Evolutionary conservation across 2,329 filamentous ascomycete genomes (phyloP), one percentile per base, ranked within the genome.

Genomic region (Paracamarosporium sp.): DNA sequence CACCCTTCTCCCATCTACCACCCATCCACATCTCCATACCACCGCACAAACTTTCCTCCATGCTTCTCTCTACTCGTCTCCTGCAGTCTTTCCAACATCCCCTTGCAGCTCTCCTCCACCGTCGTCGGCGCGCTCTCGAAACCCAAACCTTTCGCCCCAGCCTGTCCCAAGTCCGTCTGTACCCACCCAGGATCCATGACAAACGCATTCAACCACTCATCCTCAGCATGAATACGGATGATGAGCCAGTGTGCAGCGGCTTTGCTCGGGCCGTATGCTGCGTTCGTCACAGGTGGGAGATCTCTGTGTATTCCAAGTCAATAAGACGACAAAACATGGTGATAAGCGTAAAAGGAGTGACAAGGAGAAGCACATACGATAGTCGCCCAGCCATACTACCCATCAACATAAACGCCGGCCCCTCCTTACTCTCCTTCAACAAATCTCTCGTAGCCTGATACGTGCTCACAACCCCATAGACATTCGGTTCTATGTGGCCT

Each of bases 401-500:
- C 47, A 63, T 61, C 4, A 51, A 52, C 56, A 45, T 15, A n/a
- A 63, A 60, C 11, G 55, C 17, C 7, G 53, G 44, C 24, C 61
- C 13, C 8, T 45, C 22, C 8, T 45, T n/a, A 11, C 53, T 52
- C 33, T 63, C 58, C 40, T 57, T 47, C 31, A 65, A 33, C 12
- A 65, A 38, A 12, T 12, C 22, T 15, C 58, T 46, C 9, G 55
- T 63, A 11, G 60, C 62, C 30, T 65, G 62, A 28, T 53, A 63
- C 17, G 63, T 51, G 22, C 40, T 17, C n/a, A 63, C 30, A 12
- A 61, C 30, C 17, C 62, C 58, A 38, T 61, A 63, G 5, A 54
- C 62, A 12, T 65, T 65, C 7, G 56, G 20, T 3, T 46, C 40
- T 44, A 65, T 56, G 40, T 63, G 60, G 4, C n/a, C 33, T 22